These are phyloP conservation scores for Eucalyptus sp. DNA, from an alignment of 345 rosid genomes.

Conservation along the genomic window DNA sequence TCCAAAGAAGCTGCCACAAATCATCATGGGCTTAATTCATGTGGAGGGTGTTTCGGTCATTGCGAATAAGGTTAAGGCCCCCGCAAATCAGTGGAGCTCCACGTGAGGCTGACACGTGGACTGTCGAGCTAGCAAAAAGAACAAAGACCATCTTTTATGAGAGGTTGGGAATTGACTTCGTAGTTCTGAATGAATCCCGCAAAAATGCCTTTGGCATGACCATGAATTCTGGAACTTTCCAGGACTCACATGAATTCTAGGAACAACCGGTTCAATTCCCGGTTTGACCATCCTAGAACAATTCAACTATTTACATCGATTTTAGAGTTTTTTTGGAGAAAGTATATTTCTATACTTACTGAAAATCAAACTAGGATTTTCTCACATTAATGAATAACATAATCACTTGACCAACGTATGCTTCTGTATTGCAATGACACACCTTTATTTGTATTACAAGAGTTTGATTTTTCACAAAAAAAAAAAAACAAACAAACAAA, in stretches of 20 bases:
- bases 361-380: rapidly evolving
- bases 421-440: background rate
- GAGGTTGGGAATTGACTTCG: background rate
- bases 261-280: background rate
- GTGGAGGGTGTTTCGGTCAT: background rate
- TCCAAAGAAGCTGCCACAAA: background rate
- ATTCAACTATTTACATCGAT: background rate
- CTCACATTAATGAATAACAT: background rate
- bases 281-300: background rate
- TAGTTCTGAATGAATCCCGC: background rate
- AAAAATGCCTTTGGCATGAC: background rate
- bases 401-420: background rate
- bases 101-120: background rate
- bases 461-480: background rate
- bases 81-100: background rate
- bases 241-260: background rate
- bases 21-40: background rate
- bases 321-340: background rate
- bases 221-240: background rate
- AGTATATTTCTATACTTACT: background rate
- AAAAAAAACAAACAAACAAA: background rate
- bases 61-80: background rate
- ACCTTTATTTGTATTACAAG: background rate
- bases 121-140: background rate
- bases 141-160: background rate